A percentile compares a stretch with the other conserved stretches of the same genome.
Evolutionary conservation across 441 rosid species (phyloP).

Genomic region (Populus tomentosa): DNA sequence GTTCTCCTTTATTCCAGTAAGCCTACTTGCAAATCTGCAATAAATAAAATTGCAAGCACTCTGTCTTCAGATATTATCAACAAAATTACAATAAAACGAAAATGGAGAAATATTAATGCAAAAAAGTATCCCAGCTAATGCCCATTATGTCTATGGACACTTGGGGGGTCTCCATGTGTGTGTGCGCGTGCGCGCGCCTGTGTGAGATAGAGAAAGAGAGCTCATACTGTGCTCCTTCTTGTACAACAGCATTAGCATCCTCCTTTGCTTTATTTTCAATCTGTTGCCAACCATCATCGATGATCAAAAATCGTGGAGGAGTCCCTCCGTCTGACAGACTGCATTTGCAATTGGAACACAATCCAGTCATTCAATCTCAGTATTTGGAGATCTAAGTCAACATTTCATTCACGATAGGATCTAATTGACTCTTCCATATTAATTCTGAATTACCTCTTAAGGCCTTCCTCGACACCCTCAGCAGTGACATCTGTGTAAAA

Average conservation of each 20-base stretch:
- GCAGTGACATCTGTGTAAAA: conserved; percentile 98
- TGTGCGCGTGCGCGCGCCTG: neutral
- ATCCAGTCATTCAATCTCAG: conserved; percentile 15
- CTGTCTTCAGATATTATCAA: neutral
- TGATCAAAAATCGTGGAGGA: conserved; percentile 81
- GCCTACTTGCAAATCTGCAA: conserved; percentile 73
- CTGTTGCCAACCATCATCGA: conserved; percentile 98
- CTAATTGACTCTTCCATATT: conserved; percentile 6
- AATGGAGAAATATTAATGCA: neutral
- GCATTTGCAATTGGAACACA: conserved; percentile 29
- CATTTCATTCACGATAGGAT: neutral
- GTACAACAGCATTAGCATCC: conserved; percentile 48
- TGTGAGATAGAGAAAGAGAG: conserved; percentile 1
- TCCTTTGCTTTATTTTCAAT: conserved; percentile 73
- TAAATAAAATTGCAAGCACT: conserved; percentile 5
- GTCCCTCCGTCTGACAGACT: conserved; percentile 83
- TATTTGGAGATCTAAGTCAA: neutral
- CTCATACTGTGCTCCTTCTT: conserved; percentile 96
- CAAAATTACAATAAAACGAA: neutral
- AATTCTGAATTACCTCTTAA: conserved; percentile 50
- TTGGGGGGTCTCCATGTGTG: neutral
- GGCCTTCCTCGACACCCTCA: conserved; percentile 88
- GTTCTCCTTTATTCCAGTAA: conserved; percentile 86
- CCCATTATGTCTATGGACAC: neutral
- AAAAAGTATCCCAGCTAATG: neutral